Conservation (phyloP, 1,284 basidiomycete species). For the Peniophora sp. region DNA sequence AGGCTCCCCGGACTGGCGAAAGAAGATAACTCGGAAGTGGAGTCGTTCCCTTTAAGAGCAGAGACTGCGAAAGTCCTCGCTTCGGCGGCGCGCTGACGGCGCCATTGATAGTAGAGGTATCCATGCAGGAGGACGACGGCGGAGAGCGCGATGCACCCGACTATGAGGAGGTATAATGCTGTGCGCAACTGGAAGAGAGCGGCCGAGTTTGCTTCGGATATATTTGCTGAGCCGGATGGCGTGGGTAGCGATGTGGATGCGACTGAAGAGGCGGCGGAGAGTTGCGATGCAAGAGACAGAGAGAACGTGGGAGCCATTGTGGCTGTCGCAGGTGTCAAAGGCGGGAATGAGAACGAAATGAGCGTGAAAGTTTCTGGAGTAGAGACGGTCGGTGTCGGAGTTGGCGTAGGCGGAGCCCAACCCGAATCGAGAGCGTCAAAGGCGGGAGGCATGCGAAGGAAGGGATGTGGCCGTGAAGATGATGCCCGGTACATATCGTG, state of each 20-base stretch:
- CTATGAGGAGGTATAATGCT: background rate
- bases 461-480: background rate
- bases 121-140: background rate
- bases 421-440: background rate
- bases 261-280: too few species aligned
- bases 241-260: background rate
- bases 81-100: background rate
- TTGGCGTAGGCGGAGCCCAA: background rate
- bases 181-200: background rate
- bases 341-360: background rate
- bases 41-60: background rate
- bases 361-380: background rate
- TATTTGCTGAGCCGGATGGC: background rate
- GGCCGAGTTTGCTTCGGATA: background rate
- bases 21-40: background rate
- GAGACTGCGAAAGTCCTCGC: too few species aligned
- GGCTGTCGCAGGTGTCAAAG: too few species aligned
- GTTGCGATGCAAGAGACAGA: too few species aligned
- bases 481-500: background rate
- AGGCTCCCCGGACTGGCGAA: background rate
- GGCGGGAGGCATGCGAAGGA: background rate
- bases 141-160: background rate
- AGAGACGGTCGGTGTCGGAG: background rate
- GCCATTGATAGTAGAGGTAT: background rate
- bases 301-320: too few species aligned